Evolutionary conservation across 2,329 filamentous ascomycete genomes (phyloP), one percentile per base, ranked within the genome.

Genomic region (Trichoderma aggressivum): DNA sequence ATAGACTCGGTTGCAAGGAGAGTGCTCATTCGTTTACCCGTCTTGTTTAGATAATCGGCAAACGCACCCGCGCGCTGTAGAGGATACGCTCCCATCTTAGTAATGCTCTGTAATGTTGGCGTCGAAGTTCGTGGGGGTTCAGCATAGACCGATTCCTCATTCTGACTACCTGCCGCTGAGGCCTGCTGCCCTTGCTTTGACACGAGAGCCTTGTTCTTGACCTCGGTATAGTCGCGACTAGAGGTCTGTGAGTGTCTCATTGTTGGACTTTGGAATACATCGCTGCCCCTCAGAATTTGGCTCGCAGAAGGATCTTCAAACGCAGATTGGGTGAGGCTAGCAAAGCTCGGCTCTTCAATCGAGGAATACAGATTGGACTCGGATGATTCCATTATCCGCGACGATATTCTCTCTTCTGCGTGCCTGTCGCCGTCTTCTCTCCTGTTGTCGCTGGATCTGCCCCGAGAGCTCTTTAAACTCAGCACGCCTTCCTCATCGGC

Each of bases 1-100:
- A 97, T 97, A 0, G 95, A 97, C 79, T 98, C 94, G 0, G 91
- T 93, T 7, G 95, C 93, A 59, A 98, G 83, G 10, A 97, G 83
- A 32, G 86, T 93, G 72, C 93, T 93, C 90, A 98, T 93, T 39
- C 90, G 89, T 75, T 92, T 92, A 26, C 94, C 91, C 26, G 92
- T 90, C 70, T 87, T 91, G 77, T 92, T 93, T 65, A 98, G 84
- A 78, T 94, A 97, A 60, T 91, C 93, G 10, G 94, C 94, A 78
- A 97, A 88, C 2, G 91, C 91, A 11, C 92, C 92, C 1, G 94
- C 95, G 72, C 93, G 90, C 80, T 97, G 93, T 5, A 97, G 82
- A 1, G 94, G 94, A 78, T 94, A 96, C 1, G 90, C 84, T 1
- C 93, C 92, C 80, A 89, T 87, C 74, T 85, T 87, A 14, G 85